A percentile compares a stretch with the other conserved stretches of the same genome.
These are phyloP conservation scores for Lachancea fermentati DNA, from an alignment of 805 yeast genomes.

Conservation along the genomic window DNA sequence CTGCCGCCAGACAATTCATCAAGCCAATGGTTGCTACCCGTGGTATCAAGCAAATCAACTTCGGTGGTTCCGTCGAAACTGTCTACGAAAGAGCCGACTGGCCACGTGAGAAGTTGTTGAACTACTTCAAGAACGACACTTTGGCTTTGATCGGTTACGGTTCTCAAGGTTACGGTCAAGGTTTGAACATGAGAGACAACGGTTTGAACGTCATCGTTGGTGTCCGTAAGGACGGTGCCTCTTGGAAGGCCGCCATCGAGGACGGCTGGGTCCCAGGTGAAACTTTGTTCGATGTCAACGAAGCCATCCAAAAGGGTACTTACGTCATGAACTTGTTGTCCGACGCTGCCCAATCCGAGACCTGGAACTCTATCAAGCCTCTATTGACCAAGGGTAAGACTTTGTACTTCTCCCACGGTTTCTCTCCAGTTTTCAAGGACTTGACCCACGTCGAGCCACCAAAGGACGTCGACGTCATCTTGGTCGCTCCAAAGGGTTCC, in stretches of 20 bases:
- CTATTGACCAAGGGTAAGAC: slow-evolving; percentile 95
- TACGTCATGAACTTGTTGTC: slow-evolving; percentile 95
- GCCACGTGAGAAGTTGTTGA: slow-evolving; percentile 95
- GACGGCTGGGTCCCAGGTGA: slow-evolving; percentile 99
- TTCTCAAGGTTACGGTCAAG: slow-evolving; percentile 99
- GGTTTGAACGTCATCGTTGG: slow-evolving; percentile 97
- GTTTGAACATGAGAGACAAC: slow-evolving; percentile 97
- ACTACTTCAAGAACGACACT: slow-evolving; percentile 97
- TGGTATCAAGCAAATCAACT: slow-evolving; percentile 95
- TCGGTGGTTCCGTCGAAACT: slow-evolving; percentile 90
- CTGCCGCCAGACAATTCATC: slow-evolving; percentile 44
- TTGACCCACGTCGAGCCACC: slow-evolving; percentile 96
- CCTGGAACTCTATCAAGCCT: slow-evolving; percentile 86
- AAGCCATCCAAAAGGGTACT: slow-evolving; percentile 90
- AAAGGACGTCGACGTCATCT: slow-evolving; percentile 88
- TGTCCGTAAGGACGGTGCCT: slow-evolving; percentile 97
- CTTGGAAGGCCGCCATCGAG: slow-evolving; percentile 99
- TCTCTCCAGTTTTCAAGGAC: slow-evolving; percentile 98
- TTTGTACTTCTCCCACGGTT: slow-evolving; percentile 98
- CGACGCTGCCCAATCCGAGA: slow-evolving; percentile 99
- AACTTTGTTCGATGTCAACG: slow-evolving; percentile 90
- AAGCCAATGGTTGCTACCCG: slow-evolving; percentile 57
- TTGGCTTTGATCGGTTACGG: slow-evolving; percentile 98
- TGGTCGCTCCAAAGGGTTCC: slow-evolving; percentile 99
- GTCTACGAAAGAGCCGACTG: slow-evolving; percentile 99